These are phyloP conservation scores for Fusarium ramigenum DNA, from an alignment of 2,329 filamentous ascomycete genomes.

Conservation along the genomic window DNA sequence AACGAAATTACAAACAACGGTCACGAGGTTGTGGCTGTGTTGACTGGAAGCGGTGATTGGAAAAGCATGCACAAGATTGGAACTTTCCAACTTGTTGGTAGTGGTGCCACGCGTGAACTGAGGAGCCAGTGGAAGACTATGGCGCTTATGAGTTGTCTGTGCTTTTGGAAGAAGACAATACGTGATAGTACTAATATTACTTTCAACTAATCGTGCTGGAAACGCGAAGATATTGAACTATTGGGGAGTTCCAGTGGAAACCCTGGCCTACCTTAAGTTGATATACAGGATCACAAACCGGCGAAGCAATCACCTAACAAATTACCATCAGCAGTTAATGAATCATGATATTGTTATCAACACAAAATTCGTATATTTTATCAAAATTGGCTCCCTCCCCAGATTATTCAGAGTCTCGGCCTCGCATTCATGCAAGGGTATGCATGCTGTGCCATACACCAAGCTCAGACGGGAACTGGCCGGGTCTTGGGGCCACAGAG, in stretches of 20 bases:
- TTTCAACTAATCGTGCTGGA: background rate
- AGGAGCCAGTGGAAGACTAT: conserved; percentile 29
- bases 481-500: background rate
- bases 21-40: conserved; percentile 33
- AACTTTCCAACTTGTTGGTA: conserved; percentile 29
- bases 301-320: background rate
- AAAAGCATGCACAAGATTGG: conserved; percentile 22
- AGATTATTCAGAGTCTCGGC: background rate
- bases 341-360: background rate
- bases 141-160: conserved; percentile 31
- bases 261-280: no score
- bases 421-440: background rate
- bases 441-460: background rate
- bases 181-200: background rate
- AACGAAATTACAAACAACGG: conserved; percentile 28
- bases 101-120: conserved; percentile 25
- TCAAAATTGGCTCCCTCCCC: background rate
- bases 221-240: no score
- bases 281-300: background rate
- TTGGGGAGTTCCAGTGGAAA: background rate
- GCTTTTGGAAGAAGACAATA: conserved; percentile 16
- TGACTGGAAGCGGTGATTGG: conserved; percentile 1
- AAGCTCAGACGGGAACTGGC: conserved; percentile 1
- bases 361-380: background rate
- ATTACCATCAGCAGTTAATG: background rate